Evolutionary conservation across 176 grass and related monocot species (phyloP).

Genomic region (Saccharum spontaneum): DNA sequence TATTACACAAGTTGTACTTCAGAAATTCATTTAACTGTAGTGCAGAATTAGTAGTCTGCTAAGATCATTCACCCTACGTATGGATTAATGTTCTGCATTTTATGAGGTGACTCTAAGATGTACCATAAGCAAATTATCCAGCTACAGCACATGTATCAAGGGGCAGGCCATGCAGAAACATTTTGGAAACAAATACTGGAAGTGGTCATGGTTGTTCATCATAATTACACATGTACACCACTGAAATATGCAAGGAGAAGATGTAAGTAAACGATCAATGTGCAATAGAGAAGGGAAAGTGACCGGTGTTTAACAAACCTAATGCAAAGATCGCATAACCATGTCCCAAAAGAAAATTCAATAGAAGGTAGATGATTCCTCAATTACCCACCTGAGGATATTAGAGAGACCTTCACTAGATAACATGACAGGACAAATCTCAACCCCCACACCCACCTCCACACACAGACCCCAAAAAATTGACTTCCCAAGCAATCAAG

Average conservation of each 20-base stretch:
- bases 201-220: neutral
- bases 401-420: slow-evolving; percentile 1
- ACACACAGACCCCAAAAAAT: neutral
- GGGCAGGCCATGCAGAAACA: neutral
- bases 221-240: neutral
- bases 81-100: neutral
- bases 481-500: slow-evolving; percentile 1
- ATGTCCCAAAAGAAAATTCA: neutral
- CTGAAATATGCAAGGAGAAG: slow-evolving; percentile 1
- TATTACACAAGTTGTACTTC: neutral
- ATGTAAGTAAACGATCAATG: neutral
- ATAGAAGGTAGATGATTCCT: slow-evolving; percentile 19
- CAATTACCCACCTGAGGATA: neutral
- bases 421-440: neutral
- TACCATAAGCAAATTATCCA: neutral
- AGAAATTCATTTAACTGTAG: slow-evolving; percentile 14
- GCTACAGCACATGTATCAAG: neutral
- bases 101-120: slow-evolving; percentile 6
- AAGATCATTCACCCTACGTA: neutral
- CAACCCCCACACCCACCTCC: neutral
- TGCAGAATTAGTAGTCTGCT: neutral
- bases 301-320: neutral
- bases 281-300: neutral
- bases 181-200: neutral
- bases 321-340: neutral